Conservation (phyloP, 345 rosid genomes). For the Cardamine chenopodiifolia region DNA sequence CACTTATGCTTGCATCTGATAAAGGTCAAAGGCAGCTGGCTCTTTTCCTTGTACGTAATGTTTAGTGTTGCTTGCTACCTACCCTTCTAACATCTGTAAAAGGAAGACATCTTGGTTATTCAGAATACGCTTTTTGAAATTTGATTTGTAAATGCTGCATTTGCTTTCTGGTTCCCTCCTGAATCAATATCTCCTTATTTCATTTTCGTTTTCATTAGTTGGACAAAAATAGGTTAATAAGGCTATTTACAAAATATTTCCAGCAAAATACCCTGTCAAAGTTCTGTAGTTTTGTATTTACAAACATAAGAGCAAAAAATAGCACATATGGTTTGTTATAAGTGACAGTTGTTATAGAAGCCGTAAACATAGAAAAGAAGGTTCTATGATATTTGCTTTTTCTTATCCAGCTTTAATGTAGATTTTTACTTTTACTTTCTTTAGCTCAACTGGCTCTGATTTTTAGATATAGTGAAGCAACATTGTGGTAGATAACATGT, state of each 20-base stretch:
- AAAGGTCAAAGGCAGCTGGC: constrained; percentile 90
- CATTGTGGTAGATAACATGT: constrained; percentile 1
- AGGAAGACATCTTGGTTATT: constrained; percentile 10
- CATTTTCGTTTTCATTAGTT: neutral
- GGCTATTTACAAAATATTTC: neutral
- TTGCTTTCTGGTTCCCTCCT: neutral
- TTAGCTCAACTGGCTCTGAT: neutral
- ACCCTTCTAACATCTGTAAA: neutral
- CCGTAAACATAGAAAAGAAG: neutral
- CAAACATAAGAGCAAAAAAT: neutral
- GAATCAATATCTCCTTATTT: neutral
- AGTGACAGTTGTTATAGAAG: neutral
- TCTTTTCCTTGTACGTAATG: constrained; percentile 84
- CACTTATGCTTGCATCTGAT: constrained; percentile 84
- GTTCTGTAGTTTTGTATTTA: neutral
- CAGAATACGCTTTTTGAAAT: constrained; percentile 8
- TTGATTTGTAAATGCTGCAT: neutral
- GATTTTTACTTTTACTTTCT: neutral
- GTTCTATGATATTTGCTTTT: constrained; percentile 1
- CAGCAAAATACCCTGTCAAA: neutral
- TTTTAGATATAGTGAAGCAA: constrained; percentile 2
- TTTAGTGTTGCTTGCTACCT: constrained; percentile 35
- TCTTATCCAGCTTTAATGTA: neutral
- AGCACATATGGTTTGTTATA: neutral
- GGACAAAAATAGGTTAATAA: neutral